These are phyloP conservation scores for Clausena lansium DNA, from an alignment of 345 rosid genomes.

Conservation along the genomic window DNA sequence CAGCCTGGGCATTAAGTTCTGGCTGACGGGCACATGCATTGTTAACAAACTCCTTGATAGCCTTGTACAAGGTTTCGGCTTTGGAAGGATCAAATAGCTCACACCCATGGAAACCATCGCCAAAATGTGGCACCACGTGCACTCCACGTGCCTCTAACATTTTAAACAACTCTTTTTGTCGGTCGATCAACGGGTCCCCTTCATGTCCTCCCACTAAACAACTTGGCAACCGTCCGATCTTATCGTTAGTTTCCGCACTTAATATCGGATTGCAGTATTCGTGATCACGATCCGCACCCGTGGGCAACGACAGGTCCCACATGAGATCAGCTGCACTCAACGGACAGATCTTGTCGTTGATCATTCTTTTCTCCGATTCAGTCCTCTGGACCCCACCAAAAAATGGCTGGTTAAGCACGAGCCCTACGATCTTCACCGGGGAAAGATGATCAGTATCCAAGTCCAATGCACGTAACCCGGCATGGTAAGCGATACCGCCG, in stretches of 20 bases:
- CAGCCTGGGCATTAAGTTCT: background rate
- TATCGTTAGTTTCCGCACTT: slow-evolving; percentile 28
- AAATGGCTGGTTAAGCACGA: slow-evolving; percentile 62
- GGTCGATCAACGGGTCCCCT: slow-evolving; percentile 74
- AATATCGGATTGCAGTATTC: slow-evolving; percentile 61
- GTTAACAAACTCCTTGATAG: slow-evolving; percentile 38
- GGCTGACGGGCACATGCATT: background rate
- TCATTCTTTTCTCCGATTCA: slow-evolving; percentile 49
- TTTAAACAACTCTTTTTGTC: slow-evolving; percentile 56
- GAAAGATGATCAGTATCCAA: slow-evolving; percentile 24
- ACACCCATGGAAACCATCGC: slow-evolving; percentile 62
- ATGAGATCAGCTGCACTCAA: slow-evolving; percentile 47
- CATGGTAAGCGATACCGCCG: slow-evolving; percentile 69
- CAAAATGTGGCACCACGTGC: slow-evolving; percentile 44
- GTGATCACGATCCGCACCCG: slow-evolving; percentile 69
- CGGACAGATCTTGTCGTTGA: slow-evolving; percentile 55
- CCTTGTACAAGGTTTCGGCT: slow-evolving; percentile 36
- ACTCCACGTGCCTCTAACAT: slow-evolving; percentile 57
- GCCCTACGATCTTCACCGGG: slow-evolving; percentile 60
- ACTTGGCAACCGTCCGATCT: slow-evolving; percentile 50
- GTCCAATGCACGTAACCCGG: slow-evolving; percentile 47
- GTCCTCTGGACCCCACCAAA: slow-evolving; percentile 64
- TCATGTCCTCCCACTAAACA: slow-evolving; percentile 52
- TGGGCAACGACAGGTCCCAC: slow-evolving; percentile 70
- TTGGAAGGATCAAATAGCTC: slow-evolving; percentile 56